Conservation (phyloP, 192 early-diverging fungal genomes). For the Chytriomyces sp. region DNA sequence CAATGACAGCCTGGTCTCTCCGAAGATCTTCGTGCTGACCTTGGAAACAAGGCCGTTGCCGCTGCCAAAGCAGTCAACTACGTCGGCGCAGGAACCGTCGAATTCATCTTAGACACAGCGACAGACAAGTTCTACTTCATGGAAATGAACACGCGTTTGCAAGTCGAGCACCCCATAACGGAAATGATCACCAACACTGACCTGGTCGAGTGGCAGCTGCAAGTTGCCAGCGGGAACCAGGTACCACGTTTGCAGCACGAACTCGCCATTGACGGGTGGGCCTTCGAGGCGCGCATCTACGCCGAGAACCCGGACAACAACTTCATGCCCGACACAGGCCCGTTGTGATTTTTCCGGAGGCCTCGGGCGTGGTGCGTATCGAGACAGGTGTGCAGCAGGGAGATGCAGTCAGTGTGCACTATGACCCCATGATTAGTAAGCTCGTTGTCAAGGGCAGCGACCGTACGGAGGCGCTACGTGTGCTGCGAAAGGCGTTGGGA, state of each 20-base stretch:
- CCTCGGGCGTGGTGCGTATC: constrained; percentile 69
- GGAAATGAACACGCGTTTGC: constrained; percentile 96
- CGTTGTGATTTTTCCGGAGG: constrained; percentile 72
- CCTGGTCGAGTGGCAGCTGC: constrained; percentile 93
- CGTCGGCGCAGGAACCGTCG: constrained; percentile 93
- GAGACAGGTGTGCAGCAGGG: constrained; percentile 93
- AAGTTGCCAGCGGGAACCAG: constrained; percentile 88
- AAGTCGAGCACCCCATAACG: constrained; percentile 96
- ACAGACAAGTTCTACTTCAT: constrained; percentile 92
- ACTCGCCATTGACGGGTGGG: constrained; percentile 74
- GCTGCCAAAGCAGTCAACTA: constrained; percentile 93
- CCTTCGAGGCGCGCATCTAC: constrained; percentile 98
- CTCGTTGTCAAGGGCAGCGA: constrained; percentile 82
- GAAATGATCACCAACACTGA: constrained; percentile 95
- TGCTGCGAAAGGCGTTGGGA: constrained; percentile 76
- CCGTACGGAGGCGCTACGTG: constrained; percentile 79
- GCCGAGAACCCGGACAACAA: constrained; percentile 90
- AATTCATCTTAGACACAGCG: constrained; percentile 93
- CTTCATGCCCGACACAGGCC: constrained; percentile 94
- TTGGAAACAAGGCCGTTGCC: constrained; percentile 89
- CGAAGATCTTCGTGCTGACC: constrained; percentile 65
- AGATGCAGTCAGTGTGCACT: constrained; percentile 89
- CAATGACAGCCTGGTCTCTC: constrained; percentile 64
- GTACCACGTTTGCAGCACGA: constrained; percentile 76
- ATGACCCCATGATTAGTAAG: constrained; percentile 97